Percentiles rank a stretch among this genome's conserved stretches.
Conservation (phyloP, 176 grass and related monocot genomes). For the Lolium perenne region DNA sequence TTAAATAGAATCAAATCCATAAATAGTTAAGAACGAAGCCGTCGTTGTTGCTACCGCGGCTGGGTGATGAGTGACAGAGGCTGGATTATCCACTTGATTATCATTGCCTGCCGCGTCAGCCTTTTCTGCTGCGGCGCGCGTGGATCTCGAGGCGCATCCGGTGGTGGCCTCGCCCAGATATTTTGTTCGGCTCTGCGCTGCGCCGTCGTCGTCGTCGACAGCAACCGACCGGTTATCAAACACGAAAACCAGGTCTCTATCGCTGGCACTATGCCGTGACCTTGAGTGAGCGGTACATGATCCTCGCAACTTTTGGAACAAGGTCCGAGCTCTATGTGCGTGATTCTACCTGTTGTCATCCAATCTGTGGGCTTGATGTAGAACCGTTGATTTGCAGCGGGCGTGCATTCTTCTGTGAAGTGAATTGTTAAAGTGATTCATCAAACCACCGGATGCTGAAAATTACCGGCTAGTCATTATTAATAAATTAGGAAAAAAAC, state of each 20-base stretch:
- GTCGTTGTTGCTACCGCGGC: slow-evolving; percentile 2
- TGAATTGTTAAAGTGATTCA: too few relatives aligned
- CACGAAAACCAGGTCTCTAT: not conserved
- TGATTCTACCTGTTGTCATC: not conserved
- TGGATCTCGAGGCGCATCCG: slow-evolving; percentile 37
- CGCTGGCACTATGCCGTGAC: not conserved
- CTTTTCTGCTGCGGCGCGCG: not conserved
- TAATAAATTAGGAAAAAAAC: too few relatives aligned
- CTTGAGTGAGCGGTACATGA: not conserved
- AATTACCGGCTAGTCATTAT: too few relatives aligned
- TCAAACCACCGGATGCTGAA: too few relatives aligned
- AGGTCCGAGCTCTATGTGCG: not conserved
- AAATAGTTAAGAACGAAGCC: not conserved
- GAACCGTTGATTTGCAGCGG: too few relatives aligned
- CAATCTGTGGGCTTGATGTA: not conserved
- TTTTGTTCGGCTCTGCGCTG: slow-evolving; percentile 5
- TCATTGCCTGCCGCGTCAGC: slow-evolving; percentile 26
- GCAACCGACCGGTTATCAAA: not conserved
- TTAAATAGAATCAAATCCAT: not conserved
- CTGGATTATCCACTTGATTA: slow-evolving; percentile 26
- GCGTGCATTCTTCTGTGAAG: too few relatives aligned
- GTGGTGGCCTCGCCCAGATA: slow-evolving; percentile 5
- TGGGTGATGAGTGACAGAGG: slow-evolving; percentile 23
- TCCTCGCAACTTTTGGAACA: not conserved
- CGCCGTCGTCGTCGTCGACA: slow-evolving; percentile 24